These are phyloP conservation scores for Heritiera fomes DNA, from an alignment of 345 rosid species.

Conservation along the genomic window DNA sequence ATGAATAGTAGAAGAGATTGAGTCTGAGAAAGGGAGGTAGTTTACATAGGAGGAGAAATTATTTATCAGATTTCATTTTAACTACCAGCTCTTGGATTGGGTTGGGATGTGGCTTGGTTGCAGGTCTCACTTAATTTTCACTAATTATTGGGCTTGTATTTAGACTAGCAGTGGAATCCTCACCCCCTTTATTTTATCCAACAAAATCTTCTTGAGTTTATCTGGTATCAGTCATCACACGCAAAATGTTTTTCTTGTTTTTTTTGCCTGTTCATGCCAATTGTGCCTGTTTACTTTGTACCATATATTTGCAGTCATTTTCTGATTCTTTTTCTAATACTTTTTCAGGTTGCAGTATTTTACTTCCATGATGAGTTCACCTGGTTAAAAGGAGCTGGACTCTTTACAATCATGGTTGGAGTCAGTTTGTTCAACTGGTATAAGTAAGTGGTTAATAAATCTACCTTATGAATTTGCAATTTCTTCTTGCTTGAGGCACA, in stretches of 20 bases:
- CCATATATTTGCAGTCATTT: not conserved
- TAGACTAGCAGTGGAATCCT: not conserved
- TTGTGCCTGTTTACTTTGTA: not conserved
- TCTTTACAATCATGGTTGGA: conserved; percentile 76
- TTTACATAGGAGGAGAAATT: not conserved
- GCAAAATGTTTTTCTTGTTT: not conserved
- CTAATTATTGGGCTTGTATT: not conserved
- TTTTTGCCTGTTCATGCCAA: not conserved
- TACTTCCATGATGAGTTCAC: conserved; percentile 95
- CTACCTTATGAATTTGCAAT: conserved; percentile 3
- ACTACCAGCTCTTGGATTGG: not conserved
- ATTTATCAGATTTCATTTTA: not conserved
- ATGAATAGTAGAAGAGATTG: not conserved
- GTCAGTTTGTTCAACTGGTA: conserved; percentile 96
- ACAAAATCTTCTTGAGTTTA: not conserved
- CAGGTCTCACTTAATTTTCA: not conserved
- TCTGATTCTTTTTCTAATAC: conserved; percentile 11
- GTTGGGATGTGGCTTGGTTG: not conserved
- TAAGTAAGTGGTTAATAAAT: conserved; percentile 69
- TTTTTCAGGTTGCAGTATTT: conserved; percentile 89
- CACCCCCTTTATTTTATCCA: not conserved
- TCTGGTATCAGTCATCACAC: not conserved
- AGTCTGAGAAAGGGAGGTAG: not conserved
- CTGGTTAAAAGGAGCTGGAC: conserved; percentile 93
- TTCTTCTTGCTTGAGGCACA: conserved; percentile 5